phyloP scores from a whole-genome alignment of 306 rosid species.

The Cotoneaster glaucophyllus region DNA sequence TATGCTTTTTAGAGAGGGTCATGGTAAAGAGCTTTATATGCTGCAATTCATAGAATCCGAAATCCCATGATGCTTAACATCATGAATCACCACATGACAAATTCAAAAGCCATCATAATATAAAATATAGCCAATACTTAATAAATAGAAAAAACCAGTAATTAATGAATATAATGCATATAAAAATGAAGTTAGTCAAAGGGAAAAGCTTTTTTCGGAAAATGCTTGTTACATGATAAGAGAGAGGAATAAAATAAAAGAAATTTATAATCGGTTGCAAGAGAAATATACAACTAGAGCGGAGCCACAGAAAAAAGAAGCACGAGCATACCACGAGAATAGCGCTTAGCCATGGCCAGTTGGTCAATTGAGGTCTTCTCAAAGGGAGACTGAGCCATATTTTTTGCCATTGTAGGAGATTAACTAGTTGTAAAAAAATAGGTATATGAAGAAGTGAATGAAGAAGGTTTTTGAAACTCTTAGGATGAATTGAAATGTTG shows the following conservation, averaged over 20 bases:
- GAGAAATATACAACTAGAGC: neutral
- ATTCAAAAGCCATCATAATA: neutral
- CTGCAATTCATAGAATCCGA: neutral
- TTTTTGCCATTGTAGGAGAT: constrained; percentile 46
- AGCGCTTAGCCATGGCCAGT: constrained; percentile 80
- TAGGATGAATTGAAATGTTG: constrained; percentile 26
- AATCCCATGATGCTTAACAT: constrained; percentile 3
- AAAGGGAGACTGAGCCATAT: constrained; percentile 45
- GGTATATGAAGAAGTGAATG: neutral
- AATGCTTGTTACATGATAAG: too few species aligned
- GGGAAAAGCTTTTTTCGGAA: neutral
- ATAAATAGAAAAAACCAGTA: neutral
- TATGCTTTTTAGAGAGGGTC: neutral
- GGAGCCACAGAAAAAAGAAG: neutral
- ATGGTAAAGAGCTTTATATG: neutral
- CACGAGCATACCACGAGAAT: constrained; percentile 51
- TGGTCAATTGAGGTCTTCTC: constrained; percentile 67
- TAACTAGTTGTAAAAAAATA: neutral
- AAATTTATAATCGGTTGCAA: too few species aligned
- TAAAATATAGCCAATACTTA: neutral
- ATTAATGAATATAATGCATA: neutral
- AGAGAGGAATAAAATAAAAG: neutral
- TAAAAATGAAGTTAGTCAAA: neutral
- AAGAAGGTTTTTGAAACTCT: neutral
- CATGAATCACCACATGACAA: constrained; percentile 8